phyloP scores from a whole-genome alignment of 768 basidiomycete species.

The Kwoniella pini region DNA sequence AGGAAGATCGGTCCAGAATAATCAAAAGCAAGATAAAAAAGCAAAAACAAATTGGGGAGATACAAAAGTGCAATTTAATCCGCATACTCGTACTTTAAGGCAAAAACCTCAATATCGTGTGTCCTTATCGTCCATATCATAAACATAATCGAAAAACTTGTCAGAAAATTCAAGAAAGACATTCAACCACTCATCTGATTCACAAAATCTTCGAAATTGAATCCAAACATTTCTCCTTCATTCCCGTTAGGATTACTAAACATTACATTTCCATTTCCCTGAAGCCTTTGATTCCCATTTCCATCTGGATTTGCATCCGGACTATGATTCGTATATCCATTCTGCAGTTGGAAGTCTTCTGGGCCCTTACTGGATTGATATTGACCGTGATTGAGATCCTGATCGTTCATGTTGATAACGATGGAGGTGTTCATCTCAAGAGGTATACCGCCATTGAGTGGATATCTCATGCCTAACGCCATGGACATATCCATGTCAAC shows the following conservation, averaged over 20 bases:
- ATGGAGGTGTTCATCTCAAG: slow-evolving; percentile 18
- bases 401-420: neutral
- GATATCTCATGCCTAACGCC: slow-evolving; percentile 29
- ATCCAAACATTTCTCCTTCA: slow-evolving; percentile 22
- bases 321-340: too few species aligned
- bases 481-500: slow-evolving; percentile 49
- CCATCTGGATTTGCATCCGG: too few species aligned
- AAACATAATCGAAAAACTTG: too few species aligned
- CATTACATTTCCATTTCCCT: slow-evolving; percentile 9
- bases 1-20: too few species aligned
- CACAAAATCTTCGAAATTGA: slow-evolving; percentile 30
- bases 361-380: too few species aligned
- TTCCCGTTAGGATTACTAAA: slow-evolving; percentile 1
- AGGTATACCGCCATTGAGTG: slow-evolving; percentile 3
- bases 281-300: slow-evolving; percentile 14
- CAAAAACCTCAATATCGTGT: too few species aligned
- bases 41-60: too few species aligned
- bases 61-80: too few species aligned
- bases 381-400: neutral
- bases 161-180: neutral
- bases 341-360: too few species aligned
- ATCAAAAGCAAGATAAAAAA: too few species aligned
- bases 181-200: slow-evolving; percentile 21
- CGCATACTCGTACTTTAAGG: too few species aligned
- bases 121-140: too few species aligned